A percentile compares a stretch with the other conserved stretches of the same genome.
Conservation (phyloP, 108 stramenopile genomes). For the Fragilaria radians region DNA sequence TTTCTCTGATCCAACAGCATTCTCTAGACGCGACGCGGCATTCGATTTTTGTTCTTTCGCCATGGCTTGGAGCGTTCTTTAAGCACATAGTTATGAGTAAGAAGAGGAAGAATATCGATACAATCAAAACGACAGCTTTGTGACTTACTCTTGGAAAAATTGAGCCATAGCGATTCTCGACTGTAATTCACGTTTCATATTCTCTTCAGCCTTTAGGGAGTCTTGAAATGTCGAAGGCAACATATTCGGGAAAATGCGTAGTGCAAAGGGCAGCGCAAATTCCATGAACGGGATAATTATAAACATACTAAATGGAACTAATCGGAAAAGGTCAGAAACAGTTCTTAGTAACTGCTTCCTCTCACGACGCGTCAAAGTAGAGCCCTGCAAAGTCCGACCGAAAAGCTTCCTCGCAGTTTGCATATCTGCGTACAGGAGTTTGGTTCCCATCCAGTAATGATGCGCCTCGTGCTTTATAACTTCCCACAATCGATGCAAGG, state of each 20-base stretch:
- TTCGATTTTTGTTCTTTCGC: conserved; percentile 82
- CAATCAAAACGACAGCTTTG: background rate
- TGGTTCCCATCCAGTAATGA: conserved; percentile 95
- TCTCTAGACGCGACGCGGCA: conserved; percentile 28
- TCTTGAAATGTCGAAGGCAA: conserved; percentile 98
- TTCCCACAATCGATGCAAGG: conserved; percentile 58
- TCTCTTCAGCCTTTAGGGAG: conserved; percentile 93
- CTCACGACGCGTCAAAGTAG: conserved; percentile 90
- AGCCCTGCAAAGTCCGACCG: conserved; percentile 68
- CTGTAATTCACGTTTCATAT: conserved; percentile 92
- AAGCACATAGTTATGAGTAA: background rate
- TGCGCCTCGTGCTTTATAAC: conserved; percentile 68
- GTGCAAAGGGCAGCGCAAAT: conserved; percentile 94
- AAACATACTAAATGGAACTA: conserved; percentile 96
- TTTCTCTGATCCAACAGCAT: background rate
- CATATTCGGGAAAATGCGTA: conserved; percentile 98
- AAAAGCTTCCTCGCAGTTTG: conserved; percentile 82
- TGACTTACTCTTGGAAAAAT: conserved; percentile 94
- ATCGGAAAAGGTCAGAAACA: conserved; percentile 91
- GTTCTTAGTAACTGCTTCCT: conserved; percentile 95
- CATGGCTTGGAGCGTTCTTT: conserved; percentile 72
- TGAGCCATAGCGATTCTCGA: conserved; percentile 92
- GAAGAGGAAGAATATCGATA: background rate
- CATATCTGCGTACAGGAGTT: conserved; percentile 89
- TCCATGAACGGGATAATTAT: conserved; percentile 98